Evolutionary conservation across 2,329 filamentous ascomycete species (phyloP).

Genomic region (Alternaria triticina): DNA sequence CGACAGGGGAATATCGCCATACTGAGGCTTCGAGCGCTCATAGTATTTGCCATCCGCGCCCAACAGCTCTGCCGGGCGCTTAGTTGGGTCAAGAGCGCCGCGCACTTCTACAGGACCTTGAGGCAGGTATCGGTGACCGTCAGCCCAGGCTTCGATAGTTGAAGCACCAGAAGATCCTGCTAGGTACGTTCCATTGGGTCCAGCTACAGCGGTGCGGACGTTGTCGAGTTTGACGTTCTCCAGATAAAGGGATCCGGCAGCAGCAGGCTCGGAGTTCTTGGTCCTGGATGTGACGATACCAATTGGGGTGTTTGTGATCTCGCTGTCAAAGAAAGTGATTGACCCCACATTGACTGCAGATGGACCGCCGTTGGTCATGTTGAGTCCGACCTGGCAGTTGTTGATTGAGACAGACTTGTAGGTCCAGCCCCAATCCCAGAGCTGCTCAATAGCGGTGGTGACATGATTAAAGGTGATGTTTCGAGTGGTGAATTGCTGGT

Average conservation of each 20-base stretch:
- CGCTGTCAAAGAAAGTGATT: conserved; percentile 63
- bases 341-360: conserved; percentile 59
- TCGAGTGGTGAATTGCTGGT: conserved; percentile 63
- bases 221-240: conserved; percentile 66
- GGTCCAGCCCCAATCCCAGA: conserved; percentile 68
- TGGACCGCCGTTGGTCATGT: conserved; percentile 51
- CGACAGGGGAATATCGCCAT: conserved; percentile 58
- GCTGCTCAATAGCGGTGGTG: conserved; percentile 61
- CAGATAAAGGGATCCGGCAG: conserved; percentile 59
- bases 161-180: conserved; percentile 29
- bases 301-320: conserved; percentile 57
- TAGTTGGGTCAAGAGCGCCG: conserved; percentile 53
- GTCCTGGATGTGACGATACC: conserved; percentile 58
- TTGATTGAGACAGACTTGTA: conserved; percentile 59
- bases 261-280: conserved; percentile 50
- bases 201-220: conserved; percentile 45
- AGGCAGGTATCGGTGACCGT: conserved; percentile 41
- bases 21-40: conserved; percentile 58
- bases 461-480: conserved; percentile 61
- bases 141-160: conserved; percentile 39
- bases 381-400: conserved; percentile 61
- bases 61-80: conserved; percentile 51
- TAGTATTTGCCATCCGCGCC: conserved; percentile 57
- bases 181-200: conserved; percentile 33
- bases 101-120: conserved; percentile 53